Percentiles rank a stretch among this genome's conserved stretches.
phyloP scores from a whole-genome alignment of 2,329 filamentous ascomycete species.

The Scytalidium sp. region DNA sequence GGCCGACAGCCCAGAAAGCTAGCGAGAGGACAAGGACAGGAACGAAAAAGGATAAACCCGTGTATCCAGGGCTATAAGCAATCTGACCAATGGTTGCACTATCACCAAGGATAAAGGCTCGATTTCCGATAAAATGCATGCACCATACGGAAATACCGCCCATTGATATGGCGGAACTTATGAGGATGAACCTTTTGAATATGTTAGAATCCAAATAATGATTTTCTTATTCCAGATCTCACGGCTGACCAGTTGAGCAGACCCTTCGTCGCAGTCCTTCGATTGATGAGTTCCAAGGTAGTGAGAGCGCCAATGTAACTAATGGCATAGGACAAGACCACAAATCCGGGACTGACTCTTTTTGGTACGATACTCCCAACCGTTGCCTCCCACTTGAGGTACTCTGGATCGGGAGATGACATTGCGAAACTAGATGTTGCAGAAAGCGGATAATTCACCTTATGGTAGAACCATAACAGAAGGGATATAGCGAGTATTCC shows the following conservation, averaged over 20 bases:
- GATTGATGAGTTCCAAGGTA: conserved; percentile 78
- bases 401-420: conserved; percentile 1
- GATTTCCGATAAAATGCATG: conserved; percentile 82
- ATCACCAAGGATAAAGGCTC: conserved; percentile 68
- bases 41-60: conserved; percentile 74
- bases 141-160: conserved; percentile 73
- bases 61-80: conserved; percentile 69
- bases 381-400: conserved; percentile 3
- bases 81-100: conserved; percentile 65
- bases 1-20: conserved; percentile 69
- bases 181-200: conserved; percentile 55
- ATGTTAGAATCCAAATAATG: not conserved
- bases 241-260: conserved; percentile 67
- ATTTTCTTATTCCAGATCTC: no score
- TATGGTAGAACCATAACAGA: no score
- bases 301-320: conserved; percentile 76
- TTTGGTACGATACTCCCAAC: conserved; percentile 44
- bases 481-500: no score
- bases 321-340: conserved; percentile 65
- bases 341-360: conserved; percentile 56
- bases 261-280: conserved; percentile 67
- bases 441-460: no score
- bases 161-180: conserved; percentile 67
- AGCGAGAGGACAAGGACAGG: conserved; percentile 71
- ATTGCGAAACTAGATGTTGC: not conserved